phyloP scores from a whole-genome alignment of 2,329 filamentous ascomycete species.

The Talaromyces piceae region DNA sequence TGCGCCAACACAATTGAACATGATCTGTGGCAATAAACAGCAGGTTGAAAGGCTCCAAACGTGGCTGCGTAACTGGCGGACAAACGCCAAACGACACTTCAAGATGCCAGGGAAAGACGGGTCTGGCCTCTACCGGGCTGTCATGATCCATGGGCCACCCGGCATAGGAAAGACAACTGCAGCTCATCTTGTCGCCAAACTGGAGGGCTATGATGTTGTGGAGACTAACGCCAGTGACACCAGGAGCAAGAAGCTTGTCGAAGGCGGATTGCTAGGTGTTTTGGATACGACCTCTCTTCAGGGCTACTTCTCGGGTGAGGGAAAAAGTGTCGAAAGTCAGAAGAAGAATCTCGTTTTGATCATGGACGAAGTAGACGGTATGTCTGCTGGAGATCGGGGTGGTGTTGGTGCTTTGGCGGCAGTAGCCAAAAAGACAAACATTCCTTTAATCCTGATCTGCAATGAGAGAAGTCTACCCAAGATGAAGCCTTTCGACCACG shows the following conservation, averaged over 20 bases:
- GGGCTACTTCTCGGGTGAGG: slow-evolving; percentile 81
- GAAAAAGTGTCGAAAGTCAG: slow-evolving; percentile 65
- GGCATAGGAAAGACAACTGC: slow-evolving; percentile 98
- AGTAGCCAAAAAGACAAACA: slow-evolving; percentile 88
- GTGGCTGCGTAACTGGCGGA: slow-evolving; percentile 79
- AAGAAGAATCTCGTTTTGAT: slow-evolving; percentile 95
- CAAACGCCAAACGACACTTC: slow-evolving; percentile 71
- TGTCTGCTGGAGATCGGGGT: slow-evolving; percentile 94
- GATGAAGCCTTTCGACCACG: slow-evolving; percentile 95
- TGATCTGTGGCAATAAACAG: slow-evolving; percentile 92
- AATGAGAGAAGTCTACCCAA: slow-evolving; percentile 89
- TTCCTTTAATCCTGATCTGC: slow-evolving; percentile 95
- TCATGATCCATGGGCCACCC: slow-evolving; percentile 90
- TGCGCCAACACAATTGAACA: slow-evolving; percentile 71
- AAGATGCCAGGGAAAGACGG: slow-evolving; percentile 77
- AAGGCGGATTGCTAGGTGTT: slow-evolving; percentile 78
- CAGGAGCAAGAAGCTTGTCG: slow-evolving; percentile 91
- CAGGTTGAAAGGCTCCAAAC: slow-evolving; percentile 81
- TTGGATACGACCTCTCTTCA: slow-evolving; percentile 88
- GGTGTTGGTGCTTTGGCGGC: slow-evolving; percentile 91
- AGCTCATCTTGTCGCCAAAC: slow-evolving; percentile 83
- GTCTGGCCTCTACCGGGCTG: slow-evolving; percentile 72
- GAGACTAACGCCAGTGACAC: slow-evolving; percentile 96
- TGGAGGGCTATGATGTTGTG: slow-evolving; percentile 87
- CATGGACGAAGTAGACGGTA: slow-evolving; percentile 98